Evolutionary conservation across 768 basidiomycete species (phyloP), one percentile per base, ranked within the genome.

Genomic region (Macrolepiota dolichaula): DNA sequence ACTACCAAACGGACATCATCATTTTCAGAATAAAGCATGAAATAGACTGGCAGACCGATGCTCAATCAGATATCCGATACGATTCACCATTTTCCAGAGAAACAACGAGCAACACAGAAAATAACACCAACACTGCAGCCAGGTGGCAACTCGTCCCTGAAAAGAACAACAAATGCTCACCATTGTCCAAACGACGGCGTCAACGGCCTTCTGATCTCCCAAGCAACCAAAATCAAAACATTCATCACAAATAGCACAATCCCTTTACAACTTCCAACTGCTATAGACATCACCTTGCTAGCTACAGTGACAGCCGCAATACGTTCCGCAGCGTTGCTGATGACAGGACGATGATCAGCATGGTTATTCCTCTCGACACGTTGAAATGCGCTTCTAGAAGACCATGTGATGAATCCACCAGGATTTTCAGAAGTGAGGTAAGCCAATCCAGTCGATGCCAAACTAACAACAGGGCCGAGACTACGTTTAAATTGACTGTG

Each of bases 31-130:
- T 44, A 13, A 54, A 27, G n/a, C 29, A 42, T 9, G 7, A 40
- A 40, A 55, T n/a, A n/a, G 40, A 68, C 71, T 57, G 57, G 74
- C 73, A 72, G 12, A 77, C 72, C 19, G 78, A 65, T 9, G 72
- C 73, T 32, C 76, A 64, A 4, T 76, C 76, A 63, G 79, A 79
- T 69, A 80, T 76, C 80, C 79, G 81, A 53, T 79, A 77, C 24
- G 78, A 76, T 65, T 79, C 81, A 19, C 79, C 80, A 49, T 80
- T 73, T 65, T 79, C 81, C 5, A 81, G 17, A 74, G 73, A 37
- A 81, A 80, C 66, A 51, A 76, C 77, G 35, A 81, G 67, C 22
- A 77, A 62, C 13, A 77, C 77, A 22, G 76, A 73, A 56, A 79
- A 78, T 50, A 77, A 59, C 9, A 74, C 71, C 73, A 73, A 59